These are phyloP conservation scores for Pleomassaria siparia DNA, from an alignment of 2,329 filamentous ascomycete genomes.

Conservation along the genomic window DNA sequence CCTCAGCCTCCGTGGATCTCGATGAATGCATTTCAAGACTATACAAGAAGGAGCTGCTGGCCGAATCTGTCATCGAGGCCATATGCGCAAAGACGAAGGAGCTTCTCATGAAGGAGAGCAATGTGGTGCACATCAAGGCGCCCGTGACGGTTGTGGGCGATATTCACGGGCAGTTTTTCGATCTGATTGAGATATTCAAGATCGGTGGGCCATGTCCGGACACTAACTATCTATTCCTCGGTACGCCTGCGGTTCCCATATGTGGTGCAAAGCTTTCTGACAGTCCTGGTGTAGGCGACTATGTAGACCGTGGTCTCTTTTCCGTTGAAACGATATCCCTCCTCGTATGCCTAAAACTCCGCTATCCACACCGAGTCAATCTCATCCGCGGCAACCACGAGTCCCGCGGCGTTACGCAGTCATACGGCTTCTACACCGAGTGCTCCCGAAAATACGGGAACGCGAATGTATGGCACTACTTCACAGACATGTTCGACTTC, in stretches of 20 bases:
- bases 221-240: constrained; percentile 97
- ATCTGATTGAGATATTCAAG: constrained; percentile 98
- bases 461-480: constrained; percentile 98
- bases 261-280: constrained; percentile 16
- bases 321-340: constrained; percentile 98
- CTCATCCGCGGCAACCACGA: constrained; percentile 98
- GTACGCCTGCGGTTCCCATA: constrained; percentile 51
- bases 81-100: constrained; percentile 99
- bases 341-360: constrained; percentile 92
- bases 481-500: constrained; percentile 99
- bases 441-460: constrained; percentile 98
- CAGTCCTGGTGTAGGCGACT: constrained; percentile 67
- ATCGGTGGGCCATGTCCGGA: constrained; percentile 97
- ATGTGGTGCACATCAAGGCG: constrained; percentile 94
- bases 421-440: constrained; percentile 98
- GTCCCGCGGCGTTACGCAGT: constrained; percentile 95
- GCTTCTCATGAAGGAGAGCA: constrained; percentile 98
- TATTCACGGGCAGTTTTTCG: constrained; percentile 98
- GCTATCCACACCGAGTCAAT: constrained; percentile 94
- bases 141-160: constrained; percentile 97
- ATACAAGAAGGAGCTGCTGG: constrained; percentile 94
- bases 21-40: constrained; percentile 97
- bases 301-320: constrained; percentile 97
- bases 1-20: constrained; percentile 86
- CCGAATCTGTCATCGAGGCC: constrained; percentile 96